phyloP scores from a whole-genome alignment of 345 rosid species.

The Ceriops decandra region DNA sequence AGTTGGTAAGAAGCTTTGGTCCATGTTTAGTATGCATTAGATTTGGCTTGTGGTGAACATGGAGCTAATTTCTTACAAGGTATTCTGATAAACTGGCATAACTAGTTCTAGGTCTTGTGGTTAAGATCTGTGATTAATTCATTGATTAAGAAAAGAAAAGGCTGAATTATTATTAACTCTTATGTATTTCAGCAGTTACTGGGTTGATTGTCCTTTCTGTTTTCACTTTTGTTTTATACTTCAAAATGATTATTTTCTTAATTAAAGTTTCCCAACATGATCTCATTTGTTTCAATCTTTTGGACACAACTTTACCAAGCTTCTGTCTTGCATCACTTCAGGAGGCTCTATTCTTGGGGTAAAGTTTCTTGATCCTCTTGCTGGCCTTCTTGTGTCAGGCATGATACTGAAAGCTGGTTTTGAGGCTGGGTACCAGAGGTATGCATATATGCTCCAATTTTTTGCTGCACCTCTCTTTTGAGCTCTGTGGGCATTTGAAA shows the following conservation, averaged over 20 bases:
- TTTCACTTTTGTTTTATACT: too few species aligned
- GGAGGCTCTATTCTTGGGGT: slow-evolving; percentile 92
- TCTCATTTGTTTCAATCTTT: slow-evolving; percentile 2
- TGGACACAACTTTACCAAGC: neutral
- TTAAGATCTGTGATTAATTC: neutral
- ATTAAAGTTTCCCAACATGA: neutral
- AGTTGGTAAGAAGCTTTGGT: slow-evolving; percentile 49
- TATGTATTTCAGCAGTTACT: too few species aligned
- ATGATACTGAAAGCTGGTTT: slow-evolving; percentile 84
- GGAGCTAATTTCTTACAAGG: neutral
- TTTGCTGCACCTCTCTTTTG: slow-evolving; percentile 4
- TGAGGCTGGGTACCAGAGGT: slow-evolving; percentile 89
- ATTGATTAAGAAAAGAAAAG: too few species aligned
- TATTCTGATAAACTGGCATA: neutral
- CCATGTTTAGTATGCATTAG: slow-evolving; percentile 3
- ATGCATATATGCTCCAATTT: slow-evolving; percentile 10
- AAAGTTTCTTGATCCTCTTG: slow-evolving; percentile 82
- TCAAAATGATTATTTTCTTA: too few species aligned
- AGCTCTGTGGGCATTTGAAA: neutral
- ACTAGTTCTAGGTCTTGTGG: neutral
- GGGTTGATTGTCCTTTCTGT: too few species aligned
- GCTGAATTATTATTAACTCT: too few species aligned
- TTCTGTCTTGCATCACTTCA: slow-evolving; percentile 32
- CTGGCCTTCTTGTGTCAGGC: slow-evolving; percentile 84
- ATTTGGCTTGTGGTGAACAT: neutral